These are phyloP conservation scores for Acmispon strigosus DNA, from an alignment of 306 rosid species.

Conservation along the genomic window DNA sequence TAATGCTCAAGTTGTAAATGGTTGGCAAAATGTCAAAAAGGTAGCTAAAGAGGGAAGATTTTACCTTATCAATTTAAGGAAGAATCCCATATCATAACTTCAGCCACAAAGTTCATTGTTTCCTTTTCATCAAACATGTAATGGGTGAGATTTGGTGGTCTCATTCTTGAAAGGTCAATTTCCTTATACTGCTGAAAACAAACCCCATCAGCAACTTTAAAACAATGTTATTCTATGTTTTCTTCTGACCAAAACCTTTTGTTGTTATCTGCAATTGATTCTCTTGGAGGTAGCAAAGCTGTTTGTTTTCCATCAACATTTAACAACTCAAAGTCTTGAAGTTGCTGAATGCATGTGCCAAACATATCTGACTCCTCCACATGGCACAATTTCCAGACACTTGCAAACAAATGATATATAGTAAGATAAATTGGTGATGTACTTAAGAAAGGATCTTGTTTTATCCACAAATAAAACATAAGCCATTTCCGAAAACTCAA, in stretches of 20 bases:
- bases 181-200: background rate
- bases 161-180: background rate
- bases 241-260: conserved; percentile 15
- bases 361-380: conserved; percentile 30
- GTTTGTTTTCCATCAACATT: conserved; percentile 30
- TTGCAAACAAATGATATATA: conserved; percentile 6
- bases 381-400: conserved; percentile 23
- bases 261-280: conserved; percentile 28
- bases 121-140: background rate
- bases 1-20: background rate
- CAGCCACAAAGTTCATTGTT: background rate
- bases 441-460: background rate
- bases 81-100: conserved; percentile 1
- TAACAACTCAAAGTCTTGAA: conserved; percentile 38
- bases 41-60: conserved; percentile 16
- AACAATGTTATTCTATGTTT: background rate
- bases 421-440: background rate
- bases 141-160: background rate
- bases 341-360: conserved; percentile 42
- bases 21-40: conserved; percentile 20
- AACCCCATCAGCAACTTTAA: background rate
- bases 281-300: conserved; percentile 31
- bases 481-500: background rate
- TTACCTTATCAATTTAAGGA: conserved; percentile 1
- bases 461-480: background rate